Base-by-base conservation (phyloP, 75 land plant species). In the Selaginella tamariscina region DNA sequence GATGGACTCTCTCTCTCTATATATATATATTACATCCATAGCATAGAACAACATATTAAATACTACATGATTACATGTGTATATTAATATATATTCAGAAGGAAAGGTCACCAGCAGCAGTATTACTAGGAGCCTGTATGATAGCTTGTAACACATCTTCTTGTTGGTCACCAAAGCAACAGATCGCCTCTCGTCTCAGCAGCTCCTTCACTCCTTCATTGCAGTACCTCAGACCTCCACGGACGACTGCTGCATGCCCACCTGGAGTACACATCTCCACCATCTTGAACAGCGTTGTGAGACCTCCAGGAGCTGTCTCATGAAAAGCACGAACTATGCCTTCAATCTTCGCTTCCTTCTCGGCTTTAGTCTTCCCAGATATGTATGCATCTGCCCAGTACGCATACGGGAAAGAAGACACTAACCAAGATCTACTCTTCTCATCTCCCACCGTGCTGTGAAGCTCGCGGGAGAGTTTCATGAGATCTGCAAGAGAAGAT, bases 281-380 rank as follows among this genome's bases (percentile, higher is more conserved):
- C 62, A 59, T 59, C 62, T n/a, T 59, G n/a, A 2, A 21, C 62
- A 59, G 26, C 21, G 62, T 59, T 8, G 21, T 2, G 18, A 59
- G 8, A n/a, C 23, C 27, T 5, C 62, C 62, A 5, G 62, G 62
- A 21, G 62, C 62, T 8, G 62, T 59, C 21, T 21, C 62, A n/a
- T 59, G 62, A 9, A 59, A 21, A 2, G 62, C 62, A 2, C n/a
- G n/a, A 9, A n/a, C 62, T 5, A n/a, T 23, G 23, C 26, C 8
- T 23, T 59, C 62, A 8, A 59, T 2, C 62, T 23, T 59, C 26
- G 62, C 26, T 23, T 59, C 62, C 62, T 27, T 59, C 62, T 21
- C 21, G 24, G 24, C 21, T 5, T 59, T 23, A 21, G n/a, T 27
- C 26, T 9, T 9, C 18, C 26, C 8, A n/a, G 62, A 59, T 8